Evolutionary conservation across 1,284 basidiomycete genomes (phyloP).

Genomic region (Golubevia sp.): DNA sequence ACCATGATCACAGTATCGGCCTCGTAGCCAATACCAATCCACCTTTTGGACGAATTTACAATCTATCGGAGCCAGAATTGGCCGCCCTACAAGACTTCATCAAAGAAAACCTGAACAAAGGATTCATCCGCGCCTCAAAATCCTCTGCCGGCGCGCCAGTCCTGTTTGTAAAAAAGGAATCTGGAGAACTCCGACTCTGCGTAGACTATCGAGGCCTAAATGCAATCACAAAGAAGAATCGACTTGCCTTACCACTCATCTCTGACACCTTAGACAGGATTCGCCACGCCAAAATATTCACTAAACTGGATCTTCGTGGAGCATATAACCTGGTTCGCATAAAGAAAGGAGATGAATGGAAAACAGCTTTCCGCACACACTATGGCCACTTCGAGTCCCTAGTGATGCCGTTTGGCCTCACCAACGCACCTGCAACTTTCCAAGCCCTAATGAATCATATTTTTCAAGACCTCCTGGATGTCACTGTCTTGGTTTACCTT

Average conservation of each 20-base stretch:
- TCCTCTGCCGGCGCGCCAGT: slow-evolving; percentile 6
- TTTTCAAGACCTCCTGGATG: slow-evolving; percentile 38
- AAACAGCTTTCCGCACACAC: slow-evolving; percentile 6
- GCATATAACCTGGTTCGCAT: slow-evolving; percentile 58
- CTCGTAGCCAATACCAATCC: too few relatives aligned
- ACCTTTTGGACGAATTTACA: too few relatives aligned
- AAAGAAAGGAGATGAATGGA: background rate
- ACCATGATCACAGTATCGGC: too few relatives aligned
- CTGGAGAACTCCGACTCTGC: slow-evolving; percentile 13
- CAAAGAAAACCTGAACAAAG: too few relatives aligned
- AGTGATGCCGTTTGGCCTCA: slow-evolving; percentile 16
- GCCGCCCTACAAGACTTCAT: too few relatives aligned
- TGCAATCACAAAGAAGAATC: slow-evolving; percentile 14
- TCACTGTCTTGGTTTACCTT: slow-evolving; percentile 52
- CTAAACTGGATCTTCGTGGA: slow-evolving; percentile 50
- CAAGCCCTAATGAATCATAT: slow-evolving; percentile 18
- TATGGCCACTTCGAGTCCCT: slow-evolving; percentile 4
- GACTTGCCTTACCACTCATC: slow-evolving; percentile 24
- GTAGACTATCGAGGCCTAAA: slow-evolving; percentile 14
- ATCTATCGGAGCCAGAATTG: too few relatives aligned
- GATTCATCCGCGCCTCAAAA: too few relatives aligned
- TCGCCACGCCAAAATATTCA: slow-evolving; percentile 15
- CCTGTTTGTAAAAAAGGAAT: slow-evolving; percentile 16
- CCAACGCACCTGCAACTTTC: slow-evolving; percentile 18
- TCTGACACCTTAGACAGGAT: slow-evolving; percentile 15